Percentiles rank a stretch among this genome's conserved stretches.
phyloP scores from a whole-genome alignment of 331 rosid species.

The Acacia concinna region DNA sequence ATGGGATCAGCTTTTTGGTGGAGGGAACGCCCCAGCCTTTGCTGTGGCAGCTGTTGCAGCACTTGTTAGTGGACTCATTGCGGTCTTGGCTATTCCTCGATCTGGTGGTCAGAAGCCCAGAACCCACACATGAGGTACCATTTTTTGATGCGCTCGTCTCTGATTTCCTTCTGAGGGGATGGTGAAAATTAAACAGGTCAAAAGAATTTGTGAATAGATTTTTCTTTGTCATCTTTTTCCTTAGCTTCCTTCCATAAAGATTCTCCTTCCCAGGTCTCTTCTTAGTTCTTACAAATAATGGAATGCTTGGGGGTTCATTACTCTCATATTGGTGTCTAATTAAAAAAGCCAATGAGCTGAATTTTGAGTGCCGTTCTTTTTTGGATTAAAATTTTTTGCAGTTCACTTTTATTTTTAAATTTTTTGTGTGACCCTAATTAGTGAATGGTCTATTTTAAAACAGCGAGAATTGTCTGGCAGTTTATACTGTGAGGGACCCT shows the following conservation, averaged over 20 bases:
- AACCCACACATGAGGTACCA: slow-evolving; percentile 73
- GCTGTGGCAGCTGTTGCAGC: slow-evolving; percentile 86
- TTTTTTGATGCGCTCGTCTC: slow-evolving; percentile 41
- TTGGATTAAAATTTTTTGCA: slow-evolving; percentile 26
- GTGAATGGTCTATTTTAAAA: slow-evolving; percentile 34
- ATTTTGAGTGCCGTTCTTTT: slow-evolving; percentile 32
- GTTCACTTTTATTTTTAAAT: not conserved
- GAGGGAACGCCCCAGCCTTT: slow-evolving; percentile 96
- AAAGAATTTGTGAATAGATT: slow-evolving; percentile 44
- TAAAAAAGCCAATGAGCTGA: slow-evolving; percentile 37
- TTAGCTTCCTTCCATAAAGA: slow-evolving; percentile 31
- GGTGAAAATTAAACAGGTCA: slow-evolving; percentile 38
- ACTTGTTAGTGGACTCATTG: slow-evolving; percentile 78
- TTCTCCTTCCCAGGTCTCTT: slow-evolving; percentile 24
- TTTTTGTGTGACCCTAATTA: slow-evolving; percentile 31
- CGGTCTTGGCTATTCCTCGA: slow-evolving; percentile 88
- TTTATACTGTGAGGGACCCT: slow-evolving; percentile 43
- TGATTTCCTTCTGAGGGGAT: slow-evolving; percentile 34
- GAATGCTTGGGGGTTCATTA: slow-evolving; percentile 25
- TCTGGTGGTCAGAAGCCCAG: slow-evolving; percentile 74
- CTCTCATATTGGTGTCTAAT: slow-evolving; percentile 32
- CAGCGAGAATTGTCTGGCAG: slow-evolving; percentile 39
- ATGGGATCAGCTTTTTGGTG: slow-evolving; percentile 99
- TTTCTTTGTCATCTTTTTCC: slow-evolving; percentile 25
- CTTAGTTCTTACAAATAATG: slow-evolving; percentile 31